Evolutionary conservation across 768 basidiomycete species (phyloP).

Genomic region (Dictyophora rubrovolvata): DNA sequence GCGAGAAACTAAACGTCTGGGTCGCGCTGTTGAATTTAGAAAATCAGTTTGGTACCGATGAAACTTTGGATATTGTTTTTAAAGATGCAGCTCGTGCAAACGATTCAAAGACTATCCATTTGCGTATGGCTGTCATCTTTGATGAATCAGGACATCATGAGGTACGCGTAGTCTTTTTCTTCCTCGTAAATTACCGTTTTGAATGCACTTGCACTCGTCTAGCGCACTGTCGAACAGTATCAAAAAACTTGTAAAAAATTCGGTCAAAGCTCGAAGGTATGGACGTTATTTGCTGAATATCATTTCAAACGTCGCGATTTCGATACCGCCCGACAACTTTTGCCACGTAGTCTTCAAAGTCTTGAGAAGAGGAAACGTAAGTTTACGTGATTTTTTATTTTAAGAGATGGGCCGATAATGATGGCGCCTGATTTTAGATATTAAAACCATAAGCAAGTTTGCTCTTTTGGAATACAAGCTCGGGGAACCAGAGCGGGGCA

Average conservation of each 20-base stretch:
- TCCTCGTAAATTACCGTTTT: not conserved
- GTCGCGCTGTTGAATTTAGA: conserved; percentile 93
- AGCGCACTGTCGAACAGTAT: conserved; percentile 93
- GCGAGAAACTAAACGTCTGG: conserved; percentile 95
- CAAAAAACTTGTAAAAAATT: conserved; percentile 90
- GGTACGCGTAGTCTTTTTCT: conserved; percentile 30
- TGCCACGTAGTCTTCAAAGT: conserved; percentile 82
- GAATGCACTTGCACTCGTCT: conserved; percentile 9
- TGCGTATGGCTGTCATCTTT: conserved; percentile 76
- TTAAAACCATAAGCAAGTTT: conserved; percentile 93
- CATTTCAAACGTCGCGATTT: conserved; percentile 62
- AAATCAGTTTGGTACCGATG: conserved; percentile 82
- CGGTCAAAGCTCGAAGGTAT: conserved; percentile 84
- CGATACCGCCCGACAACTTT: conserved; percentile 74
- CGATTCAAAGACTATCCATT: conserved; percentile 85
- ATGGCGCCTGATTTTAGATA: conserved; percentile 38
- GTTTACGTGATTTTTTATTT: conserved; percentile 21
- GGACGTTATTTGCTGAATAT: conserved; percentile 82
- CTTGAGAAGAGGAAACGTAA: conserved; percentile 89
- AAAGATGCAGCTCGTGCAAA: conserved; percentile 85
- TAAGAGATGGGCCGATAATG: not conserved
- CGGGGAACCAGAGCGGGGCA: conserved; percentile 89
- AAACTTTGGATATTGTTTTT: conserved; percentile 70
- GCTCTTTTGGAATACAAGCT: conserved; percentile 91
- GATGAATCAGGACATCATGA: conserved; percentile 75